Percentiles rank a stretch among this genome's conserved stretches.
Conservation (phyloP, 345 rosid species). For the Brassica carinata region DNA sequence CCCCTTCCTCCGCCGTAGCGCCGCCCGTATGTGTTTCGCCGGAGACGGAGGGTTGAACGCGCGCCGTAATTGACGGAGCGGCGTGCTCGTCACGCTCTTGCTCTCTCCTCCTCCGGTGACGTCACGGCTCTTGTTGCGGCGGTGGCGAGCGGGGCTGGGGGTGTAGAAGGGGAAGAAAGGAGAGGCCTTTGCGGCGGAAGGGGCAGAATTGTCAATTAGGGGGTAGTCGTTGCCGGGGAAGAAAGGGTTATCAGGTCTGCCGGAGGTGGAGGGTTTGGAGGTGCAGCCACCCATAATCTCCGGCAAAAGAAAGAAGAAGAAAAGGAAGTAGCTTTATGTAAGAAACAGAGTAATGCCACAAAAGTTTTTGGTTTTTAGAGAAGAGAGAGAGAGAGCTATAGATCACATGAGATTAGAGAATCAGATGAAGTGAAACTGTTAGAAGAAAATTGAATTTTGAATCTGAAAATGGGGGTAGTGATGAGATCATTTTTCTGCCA, state of each 20-base stretch:
- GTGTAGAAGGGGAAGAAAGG: slow-evolving; percentile 59
- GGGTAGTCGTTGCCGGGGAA: slow-evolving; percentile 48
- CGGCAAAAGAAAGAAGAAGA: slow-evolving; percentile 29
- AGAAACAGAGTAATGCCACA: slow-evolving; percentile 14
- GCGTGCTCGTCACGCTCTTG: slow-evolving; percentile 54
- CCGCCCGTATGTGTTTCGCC: slow-evolving; percentile 83
- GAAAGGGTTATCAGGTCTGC: slow-evolving; percentile 55
- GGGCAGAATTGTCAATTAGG: slow-evolving; percentile 35
- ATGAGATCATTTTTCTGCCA: slow-evolving; percentile 26
- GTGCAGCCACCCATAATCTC: slow-evolving; percentile 73
- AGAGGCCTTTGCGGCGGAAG: slow-evolving; percentile 44
- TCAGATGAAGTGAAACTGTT: slow-evolving; percentile 16
- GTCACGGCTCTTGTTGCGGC: slow-evolving; percentile 48
- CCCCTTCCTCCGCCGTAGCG: slow-evolving; percentile 51
- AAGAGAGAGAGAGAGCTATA: neutral
- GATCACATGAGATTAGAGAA: neutral
- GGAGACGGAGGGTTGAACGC: slow-evolving; percentile 91
- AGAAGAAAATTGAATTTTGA: slow-evolving; percentile 28
- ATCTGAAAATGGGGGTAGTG: slow-evolving; percentile 33
- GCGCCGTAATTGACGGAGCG: slow-evolving; percentile 60
- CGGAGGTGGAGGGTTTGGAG: slow-evolving; percentile 61
- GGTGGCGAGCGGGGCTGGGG: slow-evolving; percentile 67
- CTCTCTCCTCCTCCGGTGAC: slow-evolving; percentile 13
- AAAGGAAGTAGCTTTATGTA: neutral
- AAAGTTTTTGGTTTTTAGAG: slow-evolving; percentile 12